Conservation (phyloP, 768 basidiomycete genomes). For the Psilocybe tampanensis region DNA sequence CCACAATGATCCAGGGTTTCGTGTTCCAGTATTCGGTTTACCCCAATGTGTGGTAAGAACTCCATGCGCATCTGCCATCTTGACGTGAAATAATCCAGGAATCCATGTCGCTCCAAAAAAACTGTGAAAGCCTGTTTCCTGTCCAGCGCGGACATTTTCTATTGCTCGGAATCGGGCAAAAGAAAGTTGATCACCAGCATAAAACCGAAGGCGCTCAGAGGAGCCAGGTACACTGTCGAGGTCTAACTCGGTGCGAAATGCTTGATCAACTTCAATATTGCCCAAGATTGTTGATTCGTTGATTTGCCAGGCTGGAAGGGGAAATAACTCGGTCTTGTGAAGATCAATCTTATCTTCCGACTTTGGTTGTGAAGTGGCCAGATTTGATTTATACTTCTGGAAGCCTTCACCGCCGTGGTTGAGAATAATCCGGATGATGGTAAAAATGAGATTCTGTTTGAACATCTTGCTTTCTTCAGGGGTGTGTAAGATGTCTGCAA, state of each 20-base stretch:
- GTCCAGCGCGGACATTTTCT: constrained; percentile 29
- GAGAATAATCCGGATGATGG: constrained; percentile 32
- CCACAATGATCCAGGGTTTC: constrained; percentile 33
- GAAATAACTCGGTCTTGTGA: constrained; percentile 29
- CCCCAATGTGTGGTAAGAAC: constrained; percentile 35
- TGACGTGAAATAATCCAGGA: constrained; percentile 39
- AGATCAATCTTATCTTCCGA: constrained; percentile 27
- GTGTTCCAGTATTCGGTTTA: constrained; percentile 22
- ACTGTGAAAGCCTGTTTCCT: constrained; percentile 25
- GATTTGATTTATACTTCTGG: constrained; percentile 20
- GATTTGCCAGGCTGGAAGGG: constrained; percentile 35
- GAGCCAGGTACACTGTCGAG: constrained; percentile 13
- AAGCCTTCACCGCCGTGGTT: constrained; percentile 31
- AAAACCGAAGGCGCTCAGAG: constrained; percentile 10
- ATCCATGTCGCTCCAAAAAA: constrained; percentile 27
- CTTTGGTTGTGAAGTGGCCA: constrained; percentile 17
- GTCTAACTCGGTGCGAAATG: constrained; percentile 27
- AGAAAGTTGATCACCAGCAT: constrained; percentile 38
- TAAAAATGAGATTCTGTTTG: constrained; percentile 19
- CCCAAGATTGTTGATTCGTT: constrained; percentile 37
- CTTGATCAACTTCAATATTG: constrained; percentile 33
- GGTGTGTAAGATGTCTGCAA: constrained; percentile 30
- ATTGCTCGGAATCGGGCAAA: constrained; percentile 34
- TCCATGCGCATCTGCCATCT: constrained; percentile 34
- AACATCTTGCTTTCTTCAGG: constrained; percentile 18